Evolutionary conservation across 2,329 filamentous ascomycete species (phyloP), one percentile per base, ranked within the genome.

Genomic region (Fusarium tuaranense): DNA sequence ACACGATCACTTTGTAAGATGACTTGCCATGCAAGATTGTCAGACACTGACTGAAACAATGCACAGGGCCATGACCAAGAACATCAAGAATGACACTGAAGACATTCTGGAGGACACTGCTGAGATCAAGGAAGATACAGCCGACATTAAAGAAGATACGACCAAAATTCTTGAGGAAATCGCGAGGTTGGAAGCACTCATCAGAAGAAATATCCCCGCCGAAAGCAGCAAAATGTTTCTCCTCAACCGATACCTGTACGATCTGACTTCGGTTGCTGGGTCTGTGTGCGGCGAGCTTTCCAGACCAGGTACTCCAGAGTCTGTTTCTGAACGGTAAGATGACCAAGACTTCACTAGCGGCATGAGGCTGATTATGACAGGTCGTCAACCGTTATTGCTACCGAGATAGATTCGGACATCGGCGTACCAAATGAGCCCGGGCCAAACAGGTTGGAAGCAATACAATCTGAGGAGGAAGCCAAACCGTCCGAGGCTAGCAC

Each of bases 1-100:
- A 71, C 2, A 71, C 57, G 0, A 71, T 71, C 4, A 67, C 68
- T 0, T 14, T 70, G 55, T 67, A 18, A n/a, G 46, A 30, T 22
- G 5, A 13, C 12, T 1, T 34, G 5, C 4, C 12, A 12, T 34
- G 32, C 10, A 1, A 12, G 5, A 13, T 18, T 12, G 1, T 9
- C n/a, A 65, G 66, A 34, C 41, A 2, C 39, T 41, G 10, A 41
- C 8, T 34, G 32, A 13, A 3, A 34, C 12, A 5, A 6, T 34
- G 12, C 12, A 1, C 7, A 30, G 46, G 25, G 48, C 69, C 2
- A 71, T 57, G 1, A 30, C 39, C 2, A 34, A 67, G 10, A 34
- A 48, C 13, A 67, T 71, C 3, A 67, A 67, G 30, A 38, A 38
- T 16, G 55, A 71, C 7, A 71, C 67, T 2, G 20, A 39, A 5